phyloP scores from a whole-genome alignment of 306 rosid genomes.

The Cicer cuneatum region DNA sequence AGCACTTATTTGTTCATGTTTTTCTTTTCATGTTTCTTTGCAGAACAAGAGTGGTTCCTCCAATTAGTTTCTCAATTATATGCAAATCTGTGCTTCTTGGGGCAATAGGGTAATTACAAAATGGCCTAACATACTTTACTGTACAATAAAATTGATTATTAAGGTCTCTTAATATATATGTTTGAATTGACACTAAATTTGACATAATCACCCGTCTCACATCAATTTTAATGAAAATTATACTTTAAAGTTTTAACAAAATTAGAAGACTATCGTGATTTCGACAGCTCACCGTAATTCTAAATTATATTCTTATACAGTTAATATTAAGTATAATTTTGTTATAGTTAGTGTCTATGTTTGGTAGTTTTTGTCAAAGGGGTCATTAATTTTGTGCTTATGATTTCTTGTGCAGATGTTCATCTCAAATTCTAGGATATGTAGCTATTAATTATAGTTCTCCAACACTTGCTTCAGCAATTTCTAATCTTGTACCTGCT shows the following conservation, averaged over 20 bases:
- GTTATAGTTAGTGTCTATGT: background rate
- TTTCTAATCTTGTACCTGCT: constrained; percentile 84
- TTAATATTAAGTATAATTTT: no score
- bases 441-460: constrained; percentile 76
- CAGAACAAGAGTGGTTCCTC: constrained; percentile 76
- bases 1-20: background rate
- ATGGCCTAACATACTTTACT: background rate
- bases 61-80: constrained; percentile 66
- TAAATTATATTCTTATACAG: no score
- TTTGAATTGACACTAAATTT: no score
- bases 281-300: no score
- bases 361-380: background rate
- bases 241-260: no score
- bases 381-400: background rate
- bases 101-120: constrained; percentile 71
- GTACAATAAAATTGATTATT: background rate
- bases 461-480: constrained; percentile 93
- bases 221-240: no score
- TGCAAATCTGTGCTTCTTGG: constrained; percentile 78
- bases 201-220: no score
- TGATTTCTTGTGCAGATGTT: constrained; percentile 54
- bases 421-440: constrained; percentile 75
- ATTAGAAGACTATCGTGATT: no score
- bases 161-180: background rate
- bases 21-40: constrained; percentile 38